Base-by-base conservation (phyloP, 73 alveolate genomes). In the Paramecium sexaurelia region DNA sequence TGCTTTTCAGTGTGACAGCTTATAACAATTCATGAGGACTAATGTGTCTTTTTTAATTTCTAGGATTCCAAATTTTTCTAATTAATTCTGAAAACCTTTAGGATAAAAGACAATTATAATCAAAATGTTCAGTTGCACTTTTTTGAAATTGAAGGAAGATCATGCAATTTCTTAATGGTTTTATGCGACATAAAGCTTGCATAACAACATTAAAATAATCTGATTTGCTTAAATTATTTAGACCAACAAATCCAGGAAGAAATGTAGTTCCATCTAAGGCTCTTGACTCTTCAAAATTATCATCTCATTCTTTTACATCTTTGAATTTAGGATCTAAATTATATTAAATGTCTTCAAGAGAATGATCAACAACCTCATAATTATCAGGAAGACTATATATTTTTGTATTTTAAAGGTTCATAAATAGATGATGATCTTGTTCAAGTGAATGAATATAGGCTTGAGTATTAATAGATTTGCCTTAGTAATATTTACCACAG, bases 401-500 rank as follows among this genome's bases (percentile, higher is more conserved):
- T 61, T 85, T 93, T 26, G 96, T 85, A 87, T 97, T 97, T 51
- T 92, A 56, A 33, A 98, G 89, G 73, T 97, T 97, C 85, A 98
- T 97, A 94, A 94, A 98, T 85, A 98, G 92, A 90, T 97, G 99
- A 92, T 98, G 99, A 33, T 95, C 96, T 37, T 94, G 96, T 87
- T 97, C 98, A 43, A 98, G 67, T 36, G 99, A 95, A 68, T 98
- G 99, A 9, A 94, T 93, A 94, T 95, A 98, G 41, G 99, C 99
- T 40, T 94, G 96, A 13, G 99, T 96, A 91, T 95, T 69, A 82
- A 87, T 85, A 57, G 98, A 96, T 92, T 95, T 97, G 1, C 99
- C 99, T 68, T 97, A 97, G 87, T 95, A 96, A 96, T 96, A 98
- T 86, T 95, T 97, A 6, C 99, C 99, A 92, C 99, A 98, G 55